These are phyloP conservation scores for Penicillium mononematosum DNA, from an alignment of 495 filamentous ascomycete species.

Conservation along the genomic window DNA sequence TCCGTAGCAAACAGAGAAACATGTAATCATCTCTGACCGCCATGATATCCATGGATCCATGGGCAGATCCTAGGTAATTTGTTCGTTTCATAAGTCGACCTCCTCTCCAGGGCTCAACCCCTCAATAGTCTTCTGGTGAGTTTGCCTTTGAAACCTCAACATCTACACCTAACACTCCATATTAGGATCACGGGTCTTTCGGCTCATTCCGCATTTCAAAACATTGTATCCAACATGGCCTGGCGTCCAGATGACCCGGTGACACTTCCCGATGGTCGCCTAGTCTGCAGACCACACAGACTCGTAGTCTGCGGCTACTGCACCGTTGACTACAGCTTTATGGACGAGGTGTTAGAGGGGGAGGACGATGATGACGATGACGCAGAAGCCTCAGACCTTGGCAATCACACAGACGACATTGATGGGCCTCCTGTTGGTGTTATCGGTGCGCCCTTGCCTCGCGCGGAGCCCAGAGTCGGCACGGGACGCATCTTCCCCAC, in stretches of 20 bases:
- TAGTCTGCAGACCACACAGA: neutral
- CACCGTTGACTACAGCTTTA: neutral
- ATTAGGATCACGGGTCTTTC: neutral
- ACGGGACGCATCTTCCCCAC: neutral
- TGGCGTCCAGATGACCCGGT: neutral
- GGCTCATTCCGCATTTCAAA: neutral
- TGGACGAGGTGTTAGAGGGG: neutral
- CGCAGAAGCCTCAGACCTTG: neutral
- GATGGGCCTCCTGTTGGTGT: too few species aligned
- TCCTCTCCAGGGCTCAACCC: too few species aligned
- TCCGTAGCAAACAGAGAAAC: too few species aligned
- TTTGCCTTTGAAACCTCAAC: too few species aligned
- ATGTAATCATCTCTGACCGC: too few species aligned
- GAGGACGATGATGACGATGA: too few species aligned
- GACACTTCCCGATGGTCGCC: neutral
- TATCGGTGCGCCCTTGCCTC: too few species aligned
- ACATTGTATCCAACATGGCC: neutral
- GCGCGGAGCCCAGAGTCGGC: neutral
- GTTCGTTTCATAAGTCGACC: too few species aligned
- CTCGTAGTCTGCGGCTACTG: neutral
- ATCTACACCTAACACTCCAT: too few species aligned
- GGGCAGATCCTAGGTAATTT: too few species aligned
- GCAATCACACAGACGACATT: neutral
- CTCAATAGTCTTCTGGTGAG: too few species aligned
- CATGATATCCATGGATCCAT: too few species aligned